Base-by-base conservation (phyloP, 2,329 filamentous ascomycete genomes). In the Fusarium sambucinum region DNA sequence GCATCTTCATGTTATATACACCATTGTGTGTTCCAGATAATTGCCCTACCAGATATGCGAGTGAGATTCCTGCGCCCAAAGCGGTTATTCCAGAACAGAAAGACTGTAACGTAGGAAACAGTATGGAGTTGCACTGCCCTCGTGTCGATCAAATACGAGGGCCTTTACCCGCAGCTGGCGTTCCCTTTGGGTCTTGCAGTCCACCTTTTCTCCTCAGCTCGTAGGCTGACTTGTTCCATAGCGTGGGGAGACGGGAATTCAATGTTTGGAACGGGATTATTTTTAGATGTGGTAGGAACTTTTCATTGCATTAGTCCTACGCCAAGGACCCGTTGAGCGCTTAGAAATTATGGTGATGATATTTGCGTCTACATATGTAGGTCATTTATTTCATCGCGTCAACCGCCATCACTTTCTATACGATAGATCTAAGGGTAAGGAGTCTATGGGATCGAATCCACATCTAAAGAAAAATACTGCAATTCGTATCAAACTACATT, bases 141-240 rank as follows among this genome's bases (percentile, higher is more conserved):
- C 67, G 63, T 63, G 66, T 65, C 53, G 55, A 63, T 58, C 52
- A 23, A 55, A 70, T 70, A 70, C 67, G 67, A 70, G 67, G 42
- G 63, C 45, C 37, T 46, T 50, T 51, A 67, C 62, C 56, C 53
- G 57, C 57, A 64, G 29, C 59, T 70, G 67, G 59, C 67, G 67
- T 51, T 59, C 41, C 47, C 17, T 46, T 50, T 57, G 37, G 55
- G 61, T 56, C 63, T 55, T 48, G 53, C 42, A 58, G 55, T 68
- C 62, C 55, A 62, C 66, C 58, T 56, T 62, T 48, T 33, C 35
- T 37, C 23, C 13, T 42, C 40, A 21, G 45, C 37, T 55, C 29
- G 33, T 48, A 51, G 65, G 62, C 50, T 66, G 51, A 37, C 54
- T 38, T 48, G 52, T 37, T 47, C 29, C n/a, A 33, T 38, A 66